Percentiles rank a stretch among this genome's conserved stretches.
These are phyloP conservation scores for Metahyphopichia silvanorum DNA, from an alignment of 805 yeast genomes.

Conservation along the genomic window DNA sequence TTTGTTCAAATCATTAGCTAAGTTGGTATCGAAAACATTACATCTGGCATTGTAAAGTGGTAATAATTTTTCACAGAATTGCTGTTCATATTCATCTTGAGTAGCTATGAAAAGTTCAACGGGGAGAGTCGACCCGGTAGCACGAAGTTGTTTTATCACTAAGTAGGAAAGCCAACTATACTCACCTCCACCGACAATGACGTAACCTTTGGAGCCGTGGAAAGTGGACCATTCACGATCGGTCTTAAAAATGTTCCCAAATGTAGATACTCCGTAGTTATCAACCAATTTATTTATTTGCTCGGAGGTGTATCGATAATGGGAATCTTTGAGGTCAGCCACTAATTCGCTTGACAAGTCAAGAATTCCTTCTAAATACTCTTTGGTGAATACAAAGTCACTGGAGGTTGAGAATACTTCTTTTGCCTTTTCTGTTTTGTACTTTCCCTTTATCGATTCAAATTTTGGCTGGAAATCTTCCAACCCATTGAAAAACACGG, in stretches of 20 bases:
- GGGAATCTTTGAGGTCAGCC: slow-evolving; percentile 34
- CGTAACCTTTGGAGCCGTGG: slow-evolving; percentile 35
- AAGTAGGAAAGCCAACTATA: slow-evolving; percentile 50
- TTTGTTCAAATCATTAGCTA: slow-evolving; percentile 11
- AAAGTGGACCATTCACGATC: slow-evolving; percentile 40
- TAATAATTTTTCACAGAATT: slow-evolving; percentile 37
- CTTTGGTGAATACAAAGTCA: slow-evolving; percentile 42
- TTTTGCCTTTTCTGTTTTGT: slow-evolving; percentile 39
- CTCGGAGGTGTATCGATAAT: slow-evolving; percentile 28
- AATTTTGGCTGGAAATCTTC: slow-evolving; percentile 33
- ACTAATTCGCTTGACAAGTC: slow-evolving; percentile 34
- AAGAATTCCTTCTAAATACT: slow-evolving; percentile 43
- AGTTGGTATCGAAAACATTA: slow-evolving; percentile 35
- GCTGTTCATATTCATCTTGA: slow-evolving; percentile 40
- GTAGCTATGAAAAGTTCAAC: slow-evolving; percentile 50
- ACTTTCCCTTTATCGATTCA: slow-evolving; percentile 40
- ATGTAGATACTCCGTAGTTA: slow-evolving; percentile 25
- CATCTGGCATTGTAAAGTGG: slow-evolving; percentile 47
- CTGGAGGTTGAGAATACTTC: slow-evolving; percentile 40
- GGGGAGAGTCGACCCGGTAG: slow-evolving; percentile 44
- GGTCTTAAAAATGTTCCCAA: slow-evolving; percentile 27
- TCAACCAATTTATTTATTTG: slow-evolving; percentile 26
- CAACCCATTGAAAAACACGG: slow-evolving; percentile 29
- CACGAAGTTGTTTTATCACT: slow-evolving; percentile 43
- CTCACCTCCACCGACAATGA: slow-evolving; percentile 52